Percentiles rank a stretch among this genome's conserved stretches.
Evolutionary conservation across 345 rosid genomes (phyloP).

Genomic region (Erucastrum elatum): DNA sequence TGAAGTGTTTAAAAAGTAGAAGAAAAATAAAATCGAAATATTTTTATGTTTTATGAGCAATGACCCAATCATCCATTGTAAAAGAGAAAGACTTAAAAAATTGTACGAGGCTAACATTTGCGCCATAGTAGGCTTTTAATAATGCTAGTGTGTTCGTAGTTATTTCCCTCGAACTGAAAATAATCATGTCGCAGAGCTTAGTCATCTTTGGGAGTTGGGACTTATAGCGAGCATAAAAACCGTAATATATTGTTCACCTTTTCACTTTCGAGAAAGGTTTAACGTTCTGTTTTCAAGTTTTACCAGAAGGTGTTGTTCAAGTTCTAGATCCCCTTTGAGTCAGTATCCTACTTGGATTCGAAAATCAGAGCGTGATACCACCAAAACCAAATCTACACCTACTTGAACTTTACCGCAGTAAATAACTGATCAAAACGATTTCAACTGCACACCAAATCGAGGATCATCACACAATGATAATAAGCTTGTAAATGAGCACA

Average conservation of each 20-base stretch:
- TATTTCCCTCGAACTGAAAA: neutral
- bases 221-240: neutral
- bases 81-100: neutral
- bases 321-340: neutral
- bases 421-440: too few species aligned
- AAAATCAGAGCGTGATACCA: neutral
- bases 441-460: too few species aligned
- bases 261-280: neutral
- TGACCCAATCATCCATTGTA: neutral
- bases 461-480: too few species aligned
- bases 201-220: neutral
- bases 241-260: neutral
- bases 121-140: neutral
- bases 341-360: neutral
- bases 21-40: neutral
- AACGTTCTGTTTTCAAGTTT: neutral
- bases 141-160: neutral
- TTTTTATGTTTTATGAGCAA: neutral
- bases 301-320: neutral
- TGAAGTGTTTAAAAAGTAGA: neutral
- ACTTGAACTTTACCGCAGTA: too few species aligned
- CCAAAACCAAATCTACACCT: too few species aligned
- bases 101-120: neutral
- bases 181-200: neutral
- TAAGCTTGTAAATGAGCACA: too few species aligned